These are phyloP conservation scores for Saccharomyces paradoxus DNA, from an alignment of 805 yeast species.

Conservation along the genomic window DNA sequence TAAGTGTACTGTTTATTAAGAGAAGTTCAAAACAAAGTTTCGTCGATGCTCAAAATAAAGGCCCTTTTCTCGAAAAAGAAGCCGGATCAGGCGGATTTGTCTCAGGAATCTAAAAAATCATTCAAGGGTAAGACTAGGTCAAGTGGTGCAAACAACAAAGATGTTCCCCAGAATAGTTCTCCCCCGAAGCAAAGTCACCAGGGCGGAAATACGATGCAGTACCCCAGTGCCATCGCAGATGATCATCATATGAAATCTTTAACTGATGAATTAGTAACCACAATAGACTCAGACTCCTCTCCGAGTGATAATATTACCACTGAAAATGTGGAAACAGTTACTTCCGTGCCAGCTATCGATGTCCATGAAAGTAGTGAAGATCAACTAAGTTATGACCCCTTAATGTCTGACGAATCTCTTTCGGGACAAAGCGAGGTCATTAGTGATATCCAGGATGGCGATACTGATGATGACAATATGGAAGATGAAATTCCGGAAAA, in stretches of 20 bases:
- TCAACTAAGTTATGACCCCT: slow-evolving; percentile 1
- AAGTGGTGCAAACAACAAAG: neutral
- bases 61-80: neutral
- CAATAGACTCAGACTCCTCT: neutral
- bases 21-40: neutral
- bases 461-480: neutral
- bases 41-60: neutral
- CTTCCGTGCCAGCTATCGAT: slow-evolving; percentile 3
- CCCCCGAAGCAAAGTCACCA: neutral
- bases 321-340: neutral
- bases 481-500: slow-evolving; percentile 20
- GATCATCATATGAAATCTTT: neutral
- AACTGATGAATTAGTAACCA: neutral
- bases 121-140: neutral
- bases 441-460: neutral
- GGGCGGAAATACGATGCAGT: neutral
- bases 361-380: neutral
- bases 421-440: neutral
- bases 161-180: neutral
- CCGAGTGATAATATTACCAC: neutral
- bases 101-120: neutral
- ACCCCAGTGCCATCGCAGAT: neutral
- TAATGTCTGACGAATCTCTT: neutral
- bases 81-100: neutral
- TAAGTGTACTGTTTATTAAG: neutral